Conservation (phyloP, 805 yeast genomes). For the Cyberlindnera petersonii region DNA sequence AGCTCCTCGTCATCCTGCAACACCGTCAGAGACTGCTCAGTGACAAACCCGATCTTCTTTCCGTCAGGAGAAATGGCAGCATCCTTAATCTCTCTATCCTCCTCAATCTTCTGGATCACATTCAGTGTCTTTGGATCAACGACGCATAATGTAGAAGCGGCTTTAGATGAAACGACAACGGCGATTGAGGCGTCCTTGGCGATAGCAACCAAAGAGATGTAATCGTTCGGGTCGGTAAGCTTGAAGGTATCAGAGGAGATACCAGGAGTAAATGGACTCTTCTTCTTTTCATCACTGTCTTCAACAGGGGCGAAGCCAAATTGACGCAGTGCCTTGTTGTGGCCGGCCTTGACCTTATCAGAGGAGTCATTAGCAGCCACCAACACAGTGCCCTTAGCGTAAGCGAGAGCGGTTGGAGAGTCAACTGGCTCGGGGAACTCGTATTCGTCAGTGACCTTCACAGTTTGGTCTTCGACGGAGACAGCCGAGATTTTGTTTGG, state of each 20-base stretch:
- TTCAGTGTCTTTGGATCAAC: constrained; percentile 55
- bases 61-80: constrained; percentile 66
- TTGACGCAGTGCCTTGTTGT: constrained; percentile 70
- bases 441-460: constrained; percentile 63
- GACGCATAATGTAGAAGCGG: constrained; percentile 54
- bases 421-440: constrained; percentile 64
- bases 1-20: constrained; percentile 14
- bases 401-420: constrained; percentile 81
- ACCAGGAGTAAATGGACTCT: constrained; percentile 53
- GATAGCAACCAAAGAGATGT: constrained; percentile 54
- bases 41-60: constrained; percentile 57
- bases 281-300: constrained; percentile 30
- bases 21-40: constrained; percentile 42
- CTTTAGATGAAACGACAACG: constrained; percentile 62
- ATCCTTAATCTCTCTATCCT: constrained; percentile 52
- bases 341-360: constrained; percentile 51
- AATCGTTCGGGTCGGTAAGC: constrained; percentile 47
- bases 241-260: constrained; percentile 55
- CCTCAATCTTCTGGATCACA: constrained; percentile 47
- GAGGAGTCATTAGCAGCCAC: constrained; percentile 75
- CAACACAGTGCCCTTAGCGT: constrained; percentile 44
- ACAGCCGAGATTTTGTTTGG: constrained; percentile 77
- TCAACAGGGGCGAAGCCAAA: constrained; percentile 30
- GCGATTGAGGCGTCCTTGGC: constrained; percentile 59
- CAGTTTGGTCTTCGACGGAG: constrained; percentile 48